Percentiles rank a stretch among this genome's conserved stretches.
Conservation (phyloP, 2,329 filamentous ascomycete genomes). For the Aureobasidium namibiae region DNA sequence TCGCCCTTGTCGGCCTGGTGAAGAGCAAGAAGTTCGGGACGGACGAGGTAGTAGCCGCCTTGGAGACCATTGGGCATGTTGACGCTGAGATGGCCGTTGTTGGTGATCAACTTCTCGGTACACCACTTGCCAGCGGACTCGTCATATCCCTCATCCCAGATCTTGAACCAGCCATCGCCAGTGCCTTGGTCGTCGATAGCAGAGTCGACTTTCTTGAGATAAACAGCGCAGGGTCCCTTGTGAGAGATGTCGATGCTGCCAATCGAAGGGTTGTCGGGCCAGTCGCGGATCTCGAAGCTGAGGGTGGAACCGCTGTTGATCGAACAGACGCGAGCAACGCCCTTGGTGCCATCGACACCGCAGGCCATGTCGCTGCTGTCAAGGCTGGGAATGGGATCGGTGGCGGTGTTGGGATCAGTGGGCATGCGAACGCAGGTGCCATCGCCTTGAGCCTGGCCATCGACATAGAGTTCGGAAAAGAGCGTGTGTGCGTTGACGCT, state of each 20-base stretch:
- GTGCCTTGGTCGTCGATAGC: conserved; percentile 44
- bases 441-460: conserved; percentile 54
- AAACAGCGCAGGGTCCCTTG: conserved; percentile 63
- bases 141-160: conserved; percentile 63
- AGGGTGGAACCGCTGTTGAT: conserved; percentile 46
- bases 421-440: conserved; percentile 65
- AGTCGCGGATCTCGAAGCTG: conserved; percentile 59
- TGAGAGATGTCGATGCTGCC: conserved; percentile 53
- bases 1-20: conserved; percentile 51
- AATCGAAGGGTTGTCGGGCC: conserved; percentile 46
- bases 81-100: conserved; percentile 56
- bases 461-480: conserved; percentile 56
- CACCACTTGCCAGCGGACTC: conserved; percentile 53
- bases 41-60: conserved; percentile 61
- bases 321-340: conserved; percentile 42
- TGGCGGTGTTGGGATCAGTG: conserved; percentile 43
- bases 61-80: conserved; percentile 53
- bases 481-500: conserved; percentile 43
- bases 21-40: conserved; percentile 61
- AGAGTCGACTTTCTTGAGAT: conserved; percentile 60
- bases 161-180: conserved; percentile 70
- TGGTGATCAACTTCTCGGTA: conserved; percentile 58
- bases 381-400: conserved; percentile 50
- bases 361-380: conserved; percentile 60
- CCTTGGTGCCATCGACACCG: conserved; percentile 36